Evolutionary conservation across 345 rosid genomes (phyloP), one percentile per base, ranked within the genome.

Genomic region (Mercurialis annua): DNA sequence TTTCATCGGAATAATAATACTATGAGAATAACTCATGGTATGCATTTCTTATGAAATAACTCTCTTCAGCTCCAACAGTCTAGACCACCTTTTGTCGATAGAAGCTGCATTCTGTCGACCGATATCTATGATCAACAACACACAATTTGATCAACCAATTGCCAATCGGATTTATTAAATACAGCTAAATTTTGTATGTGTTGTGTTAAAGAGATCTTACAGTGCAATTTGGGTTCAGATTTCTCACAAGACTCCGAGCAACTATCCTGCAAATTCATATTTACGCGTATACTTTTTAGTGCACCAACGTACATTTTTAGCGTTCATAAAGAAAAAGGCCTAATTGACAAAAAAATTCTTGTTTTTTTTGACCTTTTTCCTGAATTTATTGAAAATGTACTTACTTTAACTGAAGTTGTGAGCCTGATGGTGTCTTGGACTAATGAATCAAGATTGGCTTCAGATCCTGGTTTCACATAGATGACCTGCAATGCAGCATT

Each of bases 381-480:
- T 4, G 18, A 30, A 14, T 15, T 26, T 26, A 30, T 44, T 47
- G 40, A 30, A n/a, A n/a, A n/a, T n/a, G n/a, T 57, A 11, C 68
- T 5, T 85, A 88, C 97, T 59, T 83, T 76, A 53, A 74, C 80
- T 0, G 84, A 71, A 38, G 77, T 71, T 21, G 81, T 71, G 43
- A 92, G 89, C 53, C 90, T 78, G 76, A 92, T 75, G 14, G 96
- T 84, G 59, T 92, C 98, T 49, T 81, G 84, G 63, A 92, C 64
- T 34, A 92, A 81, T 27, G 95, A 81, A 76, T 92, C 98, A 59
- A 88, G 87, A 43, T 86, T 73, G 57, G 90, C 97, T 85, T 86
- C 88, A 48, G 68, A 56, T 51, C 97, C 92, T 16, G 95, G 91
- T 71, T 74, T 92, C 75, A 92, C 95, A 66, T 90, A 92, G 36